These are phyloP conservation scores for Helminthosporium solani DNA, from an alignment of 2,329 filamentous ascomycete genomes.

Conservation along the genomic window DNA sequence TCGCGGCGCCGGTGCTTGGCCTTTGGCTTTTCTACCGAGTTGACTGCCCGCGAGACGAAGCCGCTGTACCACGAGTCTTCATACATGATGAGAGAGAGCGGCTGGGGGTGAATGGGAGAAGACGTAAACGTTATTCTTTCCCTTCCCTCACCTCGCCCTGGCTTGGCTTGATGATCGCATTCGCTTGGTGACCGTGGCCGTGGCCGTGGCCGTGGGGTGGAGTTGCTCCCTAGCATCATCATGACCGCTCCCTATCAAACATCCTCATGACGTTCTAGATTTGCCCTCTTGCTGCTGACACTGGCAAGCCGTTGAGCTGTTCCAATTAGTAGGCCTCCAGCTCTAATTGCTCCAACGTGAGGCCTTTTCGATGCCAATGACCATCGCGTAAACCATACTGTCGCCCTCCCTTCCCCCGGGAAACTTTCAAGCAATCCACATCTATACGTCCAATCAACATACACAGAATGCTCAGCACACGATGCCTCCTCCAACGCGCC, in stretches of 20 bases:
- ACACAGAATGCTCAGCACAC: slow-evolving; percentile 33
- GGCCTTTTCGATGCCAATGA: slow-evolving; percentile 15
- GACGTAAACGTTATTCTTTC: background rate
- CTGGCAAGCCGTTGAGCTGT: background rate
- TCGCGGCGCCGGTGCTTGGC: slow-evolving; percentile 64
- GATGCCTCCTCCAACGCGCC: slow-evolving; percentile 34
- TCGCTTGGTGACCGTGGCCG: background rate
- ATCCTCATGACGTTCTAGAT: slow-evolving; percentile 20
- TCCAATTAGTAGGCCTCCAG: background rate
- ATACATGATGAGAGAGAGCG: slow-evolving; percentile 58
- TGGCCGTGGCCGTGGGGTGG: slow-evolving; percentile 12
- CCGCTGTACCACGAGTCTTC: slow-evolving; percentile 80
- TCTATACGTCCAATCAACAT: slow-evolving; percentile 5
- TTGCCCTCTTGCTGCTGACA: slow-evolving; percentile 6
- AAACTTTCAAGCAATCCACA: slow-evolving; percentile 14
- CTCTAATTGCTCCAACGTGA: background rate
- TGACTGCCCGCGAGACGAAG: slow-evolving; percentile 64
- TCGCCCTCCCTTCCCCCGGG: background rate
- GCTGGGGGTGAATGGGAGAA: background rate
- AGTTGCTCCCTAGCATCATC: slow-evolving; percentile 8
- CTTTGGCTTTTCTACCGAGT: slow-evolving; percentile 48
- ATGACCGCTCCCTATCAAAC: slow-evolving; percentile 13
- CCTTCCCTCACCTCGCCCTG: background rate
- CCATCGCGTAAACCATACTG: slow-evolving; percentile 13
- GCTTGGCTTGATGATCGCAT: too few species aligned